These are phyloP conservation scores for Antarctomyces pellizariae DNA, from an alignment of 495 filamentous ascomycete genomes.

Conservation along the genomic window DNA sequence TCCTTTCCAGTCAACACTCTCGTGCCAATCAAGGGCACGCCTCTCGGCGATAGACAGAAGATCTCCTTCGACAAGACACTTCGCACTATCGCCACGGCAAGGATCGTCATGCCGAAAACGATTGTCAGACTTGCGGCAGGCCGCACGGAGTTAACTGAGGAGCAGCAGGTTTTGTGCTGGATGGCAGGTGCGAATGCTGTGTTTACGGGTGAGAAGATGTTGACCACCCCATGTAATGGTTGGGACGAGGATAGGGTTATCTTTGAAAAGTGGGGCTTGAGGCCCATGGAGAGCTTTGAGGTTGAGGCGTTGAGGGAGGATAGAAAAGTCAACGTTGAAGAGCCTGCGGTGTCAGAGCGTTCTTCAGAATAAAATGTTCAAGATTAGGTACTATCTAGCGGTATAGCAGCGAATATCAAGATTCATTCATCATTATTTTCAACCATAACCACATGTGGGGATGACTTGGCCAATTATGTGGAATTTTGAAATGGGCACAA, in stretches of 20 bases:
- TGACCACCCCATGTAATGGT: conserved; percentile 69
- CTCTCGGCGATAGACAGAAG: conserved; percentile 44
- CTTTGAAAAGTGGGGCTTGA: conserved; percentile 56
- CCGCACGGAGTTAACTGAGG: conserved; percentile 51
- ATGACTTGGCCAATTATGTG: no score
- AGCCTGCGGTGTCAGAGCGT: no score
- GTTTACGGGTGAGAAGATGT: conserved; percentile 81
- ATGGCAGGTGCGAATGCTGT: conserved; percentile 71
- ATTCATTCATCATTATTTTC: no score
- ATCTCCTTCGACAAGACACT: conserved; percentile 44
- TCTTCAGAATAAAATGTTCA: no score
- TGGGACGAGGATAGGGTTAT: conserved; percentile 67
- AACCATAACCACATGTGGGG: no score
- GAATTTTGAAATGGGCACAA: no score
- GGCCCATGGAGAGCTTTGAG: conserved; percentile 37
- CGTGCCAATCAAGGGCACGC: conserved; percentile 68
- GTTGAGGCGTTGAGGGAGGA: conserved; percentile 11
- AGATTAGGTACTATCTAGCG: no score
- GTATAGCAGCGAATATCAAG: no score
- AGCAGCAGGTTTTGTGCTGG: conserved; percentile 67
- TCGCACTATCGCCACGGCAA: conserved; percentile 55
- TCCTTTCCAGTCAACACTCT: conserved; percentile 70
- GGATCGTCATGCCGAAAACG: conserved; percentile 53
- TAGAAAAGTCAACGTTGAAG: no score
- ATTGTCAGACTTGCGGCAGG: conserved; percentile 69